Conservation (phyloP, 768 basidiomycete species). For the Auriscalpium orientale region DNA sequence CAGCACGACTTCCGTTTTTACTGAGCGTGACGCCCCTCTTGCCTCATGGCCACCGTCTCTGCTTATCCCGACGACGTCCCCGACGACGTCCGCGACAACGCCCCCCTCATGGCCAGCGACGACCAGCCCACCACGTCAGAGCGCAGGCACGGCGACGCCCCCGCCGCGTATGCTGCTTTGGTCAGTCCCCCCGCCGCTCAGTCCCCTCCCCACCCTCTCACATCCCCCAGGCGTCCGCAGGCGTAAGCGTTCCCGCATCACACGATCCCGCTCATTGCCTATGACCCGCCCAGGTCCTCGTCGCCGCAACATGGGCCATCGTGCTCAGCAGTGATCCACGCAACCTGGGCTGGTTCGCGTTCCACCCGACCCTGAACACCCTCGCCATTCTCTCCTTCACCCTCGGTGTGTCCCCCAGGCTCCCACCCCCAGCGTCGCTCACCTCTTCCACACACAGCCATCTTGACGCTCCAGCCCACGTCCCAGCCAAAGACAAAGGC, state of each 20-base stretch:
- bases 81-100: background rate
- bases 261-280: background rate
- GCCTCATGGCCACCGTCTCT: no score
- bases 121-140: conserved; percentile 26
- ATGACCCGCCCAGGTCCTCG: conserved; percentile 2
- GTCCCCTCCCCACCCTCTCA: conserved; percentile 2
- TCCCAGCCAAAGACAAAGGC: conserved; percentile 57
- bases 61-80: no score
- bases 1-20: no score
- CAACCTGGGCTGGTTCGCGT: conserved; percentile 51
- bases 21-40: no score
- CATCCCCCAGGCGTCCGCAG: conserved; percentile 4
- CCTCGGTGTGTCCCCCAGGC: conserved; percentile 39
- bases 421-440: background rate
- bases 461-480: conserved; percentile 71
- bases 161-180: conserved; percentile 27
- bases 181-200: conserved; percentile 25
- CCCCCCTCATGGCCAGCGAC: conserved; percentile 12
- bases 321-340: conserved; percentile 39
- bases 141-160: conserved; percentile 29
- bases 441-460: conserved; percentile 33
- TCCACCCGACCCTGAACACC: conserved; percentile 59
- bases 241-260: background rate
- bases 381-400: conserved; percentile 49
- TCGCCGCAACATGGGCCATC: conserved; percentile 34